Conservation (phyloP, 768 basidiomycete species). For the Psilocybe cyanescens region DNA sequence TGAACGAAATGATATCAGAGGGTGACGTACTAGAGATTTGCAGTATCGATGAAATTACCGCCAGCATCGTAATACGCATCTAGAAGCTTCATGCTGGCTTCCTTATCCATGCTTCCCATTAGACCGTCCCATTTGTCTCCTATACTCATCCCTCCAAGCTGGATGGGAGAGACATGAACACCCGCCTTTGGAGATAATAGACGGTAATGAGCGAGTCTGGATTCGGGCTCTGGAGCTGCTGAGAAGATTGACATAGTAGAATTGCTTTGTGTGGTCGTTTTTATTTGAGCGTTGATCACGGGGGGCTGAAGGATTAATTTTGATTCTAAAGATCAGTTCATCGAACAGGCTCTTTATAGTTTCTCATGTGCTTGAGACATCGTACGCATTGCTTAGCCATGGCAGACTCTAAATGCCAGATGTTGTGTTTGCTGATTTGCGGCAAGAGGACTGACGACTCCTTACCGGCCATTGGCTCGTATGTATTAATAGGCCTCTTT, state of each 20-base stretch:
- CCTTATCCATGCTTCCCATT: constrained; percentile 45
- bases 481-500: no score
- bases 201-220: constrained; percentile 39
- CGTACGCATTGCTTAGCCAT: no score
- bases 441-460: no score
- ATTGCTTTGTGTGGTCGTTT: no score
- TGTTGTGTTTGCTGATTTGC: no score
- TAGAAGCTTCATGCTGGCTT: constrained; percentile 46
- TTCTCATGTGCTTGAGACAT: no score
- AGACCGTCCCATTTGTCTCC: constrained; percentile 39
- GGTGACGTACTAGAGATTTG: constrained; percentile 43
- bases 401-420: no score
- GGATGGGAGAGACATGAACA: constrained; percentile 46
- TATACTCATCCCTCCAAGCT: constrained; percentile 47
- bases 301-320: neutral
- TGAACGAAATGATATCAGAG: constrained; percentile 14
- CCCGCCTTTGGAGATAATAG: constrained; percentile 38
- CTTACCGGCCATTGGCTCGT: no score
- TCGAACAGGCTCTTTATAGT: no score
- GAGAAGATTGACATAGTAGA: neutral
- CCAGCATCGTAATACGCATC: constrained; percentile 47
- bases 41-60: constrained; percentile 55
- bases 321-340: no score
- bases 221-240: neutral
- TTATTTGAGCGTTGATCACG: no score